phyloP scores from a whole-genome alignment of 768 basidiomycete species.

The Lyophyllum shimeji region DNA sequence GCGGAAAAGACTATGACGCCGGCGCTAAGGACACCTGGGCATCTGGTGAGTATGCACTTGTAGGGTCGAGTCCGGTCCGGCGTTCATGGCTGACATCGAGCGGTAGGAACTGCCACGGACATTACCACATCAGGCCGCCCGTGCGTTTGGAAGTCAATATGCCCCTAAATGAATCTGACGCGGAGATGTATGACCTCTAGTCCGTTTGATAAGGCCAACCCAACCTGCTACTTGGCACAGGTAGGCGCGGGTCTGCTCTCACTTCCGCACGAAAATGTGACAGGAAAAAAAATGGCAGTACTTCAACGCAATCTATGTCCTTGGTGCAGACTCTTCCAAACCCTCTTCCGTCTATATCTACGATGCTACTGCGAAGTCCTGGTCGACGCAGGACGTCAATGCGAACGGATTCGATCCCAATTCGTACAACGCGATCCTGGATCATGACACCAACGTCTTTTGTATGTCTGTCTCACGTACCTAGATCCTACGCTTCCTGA shows the following conservation, averaged over 20 bases:
- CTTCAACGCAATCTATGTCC: slow-evolving; percentile 82
- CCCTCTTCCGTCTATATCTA: slow-evolving; percentile 78
- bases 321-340: slow-evolving; percentile 73
- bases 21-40: slow-evolving; percentile 72
- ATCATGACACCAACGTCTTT: slow-evolving; percentile 94
- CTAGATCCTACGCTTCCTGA: slow-evolving; percentile 1
- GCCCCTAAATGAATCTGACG: background rate
- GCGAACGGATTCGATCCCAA: slow-evolving; percentile 58
- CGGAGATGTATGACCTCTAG: slow-evolving; percentile 27
- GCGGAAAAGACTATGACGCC: slow-evolving; percentile 81
- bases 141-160: slow-evolving; percentile 40
- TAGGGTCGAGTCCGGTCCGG: background rate
- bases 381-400: slow-evolving; percentile 72
- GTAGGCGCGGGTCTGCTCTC: slow-evolving; percentile 29
- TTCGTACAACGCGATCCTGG: slow-evolving; percentile 72
- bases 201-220: slow-evolving; percentile 61
- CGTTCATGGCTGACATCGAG: slow-evolving; percentile 4
- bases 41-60: slow-evolving; percentile 36
- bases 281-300: no score
- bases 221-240: slow-evolving; percentile 74
- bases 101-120: slow-evolving; percentile 54
- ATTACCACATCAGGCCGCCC: slow-evolving; percentile 77
- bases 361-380: slow-evolving; percentile 67
- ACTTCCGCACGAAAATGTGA: no score
- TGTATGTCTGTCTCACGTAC: slow-evolving; percentile 42